These are phyloP conservation scores for Neurospora pannonica DNA, from an alignment of 495 filamentous ascomycete species.

Conservation along the genomic window DNA sequence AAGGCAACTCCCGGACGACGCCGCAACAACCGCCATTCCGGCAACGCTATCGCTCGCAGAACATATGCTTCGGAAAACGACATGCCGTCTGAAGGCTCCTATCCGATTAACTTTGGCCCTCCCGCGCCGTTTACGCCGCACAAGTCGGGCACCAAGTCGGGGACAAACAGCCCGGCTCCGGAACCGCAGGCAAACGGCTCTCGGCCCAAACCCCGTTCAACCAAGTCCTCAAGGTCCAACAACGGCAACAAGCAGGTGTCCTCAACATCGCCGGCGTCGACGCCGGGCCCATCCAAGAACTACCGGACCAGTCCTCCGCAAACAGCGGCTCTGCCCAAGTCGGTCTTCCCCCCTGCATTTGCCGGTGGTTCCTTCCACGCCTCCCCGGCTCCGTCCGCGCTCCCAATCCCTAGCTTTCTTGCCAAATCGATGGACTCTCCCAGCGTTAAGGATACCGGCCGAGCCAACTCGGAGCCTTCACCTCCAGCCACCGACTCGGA, in stretches of 20 bases:
- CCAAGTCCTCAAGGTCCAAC: slow-evolving; percentile 26
- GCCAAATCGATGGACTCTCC: slow-evolving; percentile 66
- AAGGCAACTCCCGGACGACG: slow-evolving; percentile 33
- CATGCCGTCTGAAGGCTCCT: slow-evolving; percentile 17
- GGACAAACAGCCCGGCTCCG: slow-evolving; percentile 14
- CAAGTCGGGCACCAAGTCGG: slow-evolving; percentile 20
- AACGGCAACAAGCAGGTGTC: slow-evolving; percentile 23
- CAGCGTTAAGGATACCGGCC: slow-evolving; percentile 19
- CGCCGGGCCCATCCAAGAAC: slow-evolving; percentile 25
- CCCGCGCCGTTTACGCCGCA: slow-evolving; percentile 28
- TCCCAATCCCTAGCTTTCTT: slow-evolving; percentile 88
- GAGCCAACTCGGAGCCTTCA: slow-evolving; percentile 24
- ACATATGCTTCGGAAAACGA: slow-evolving; percentile 43
- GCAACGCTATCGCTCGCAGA: slow-evolving; percentile 27
- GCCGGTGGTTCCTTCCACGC: slow-evolving; percentile 93
- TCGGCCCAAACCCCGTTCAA: slow-evolving; percentile 23
- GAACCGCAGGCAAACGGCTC: slow-evolving; percentile 12
- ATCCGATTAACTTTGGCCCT: slow-evolving; percentile 14
- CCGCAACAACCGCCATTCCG: slow-evolving; percentile 24
- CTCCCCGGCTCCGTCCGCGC: slow-evolving; percentile 83
- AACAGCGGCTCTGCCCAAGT: slow-evolving; percentile 16
- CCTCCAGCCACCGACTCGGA: slow-evolving; percentile 33
- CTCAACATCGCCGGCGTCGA: slow-evolving; percentile 21
- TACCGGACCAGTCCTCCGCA: slow-evolving; percentile 34
- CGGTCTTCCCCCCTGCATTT: slow-evolving; percentile 53